Evolutionary conservation across 1,284 basidiomycete genomes (phyloP), one percentile per base, ranked within the genome.

Genomic region (Butyriboletus appendiculatus): DNA sequence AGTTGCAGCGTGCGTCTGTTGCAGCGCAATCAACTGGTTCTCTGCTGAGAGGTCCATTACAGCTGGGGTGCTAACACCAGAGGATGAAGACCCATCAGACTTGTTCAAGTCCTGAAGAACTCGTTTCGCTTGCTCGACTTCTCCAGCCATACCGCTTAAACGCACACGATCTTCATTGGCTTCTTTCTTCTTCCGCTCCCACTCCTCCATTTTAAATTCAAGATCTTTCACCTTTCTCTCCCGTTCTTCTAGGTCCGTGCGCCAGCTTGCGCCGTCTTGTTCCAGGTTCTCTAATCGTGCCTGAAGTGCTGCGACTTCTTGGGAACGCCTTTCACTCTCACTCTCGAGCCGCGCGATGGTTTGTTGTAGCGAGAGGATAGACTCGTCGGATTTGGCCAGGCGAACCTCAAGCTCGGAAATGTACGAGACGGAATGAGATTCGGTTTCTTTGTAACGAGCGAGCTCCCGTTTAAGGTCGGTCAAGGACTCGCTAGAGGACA

Each of bases 361-460:
- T 38, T 80, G 80, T 33, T 86, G 82, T 4, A 98, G 78, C 10
- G 74, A 71, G 2, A 88, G 73, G 12, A 90, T 78, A 20, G 86
- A 88, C 61, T 92, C 86, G 61, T 97, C 94, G 2, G 91, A 83
- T 43, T 85, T 86, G 18, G 86, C 77, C 12, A 98, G 79, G 26
- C 92, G 88, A 44, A 80, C 76, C 71, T 99, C 96, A 20, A 99
- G 81, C 52, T 96, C 94, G n/a, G 84, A 76, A 54, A 98, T 94
- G 71, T 98, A 97, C 59, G 85, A 80, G 40, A 81, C 72, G 11
- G 89, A 88, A 51, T 88, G 82, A 1, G 76, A 74, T 61, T 96
- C 92, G 2, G 80, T 73, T 48, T 96, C 92, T 66, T 86, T 91
- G 72, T 88, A 86, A 47, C 86, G 84, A 44, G 81, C 66, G 30